phyloP scores from a whole-genome alignment of 768 basidiomycete species.

The Suillus clintonianus region DNA sequence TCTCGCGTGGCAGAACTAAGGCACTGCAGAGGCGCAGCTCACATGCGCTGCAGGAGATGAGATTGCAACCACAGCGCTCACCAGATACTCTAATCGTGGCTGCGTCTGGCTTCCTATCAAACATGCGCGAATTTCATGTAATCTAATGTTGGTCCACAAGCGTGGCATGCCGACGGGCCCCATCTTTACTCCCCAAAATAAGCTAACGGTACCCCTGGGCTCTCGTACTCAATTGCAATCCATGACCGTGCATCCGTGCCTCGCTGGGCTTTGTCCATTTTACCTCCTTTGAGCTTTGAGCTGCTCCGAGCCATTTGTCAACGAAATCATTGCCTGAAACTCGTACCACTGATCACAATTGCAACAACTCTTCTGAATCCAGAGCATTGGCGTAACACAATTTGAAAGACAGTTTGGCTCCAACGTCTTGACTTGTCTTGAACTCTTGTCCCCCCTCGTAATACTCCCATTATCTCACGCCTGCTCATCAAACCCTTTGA shows the following conservation, averaged over 20 bases:
- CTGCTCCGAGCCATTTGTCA: background rate
- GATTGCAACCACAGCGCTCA: background rate
- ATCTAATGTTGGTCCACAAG: background rate
- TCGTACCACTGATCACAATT: background rate
- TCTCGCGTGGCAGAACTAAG: conserved; percentile 6
- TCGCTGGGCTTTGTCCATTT: background rate
- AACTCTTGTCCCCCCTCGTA: background rate
- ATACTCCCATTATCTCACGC: background rate
- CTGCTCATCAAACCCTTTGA: conserved; percentile 4
- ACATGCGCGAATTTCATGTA: background rate
- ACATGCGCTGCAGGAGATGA: conserved; percentile 1
- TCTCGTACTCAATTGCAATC: background rate
- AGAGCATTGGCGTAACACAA: background rate
- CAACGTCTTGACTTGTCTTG: too few relatives aligned
- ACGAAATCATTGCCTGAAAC: background rate
- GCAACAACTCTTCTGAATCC: background rate
- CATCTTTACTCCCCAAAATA: background rate
- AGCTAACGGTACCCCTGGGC: background rate
- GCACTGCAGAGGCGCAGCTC: conserved; percentile 5
- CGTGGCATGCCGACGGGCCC: background rate
- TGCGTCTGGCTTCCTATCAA: background rate
- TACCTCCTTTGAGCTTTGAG: background rate
- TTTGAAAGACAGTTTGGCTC: background rate
- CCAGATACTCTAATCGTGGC: background rate
- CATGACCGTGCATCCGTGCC: conserved; percentile 4